Evolutionary conservation across 352 stramenopile genomes (phyloP), one percentile per base, ranked within the genome.

Genomic region (Phytophthora tentaculata): DNA sequence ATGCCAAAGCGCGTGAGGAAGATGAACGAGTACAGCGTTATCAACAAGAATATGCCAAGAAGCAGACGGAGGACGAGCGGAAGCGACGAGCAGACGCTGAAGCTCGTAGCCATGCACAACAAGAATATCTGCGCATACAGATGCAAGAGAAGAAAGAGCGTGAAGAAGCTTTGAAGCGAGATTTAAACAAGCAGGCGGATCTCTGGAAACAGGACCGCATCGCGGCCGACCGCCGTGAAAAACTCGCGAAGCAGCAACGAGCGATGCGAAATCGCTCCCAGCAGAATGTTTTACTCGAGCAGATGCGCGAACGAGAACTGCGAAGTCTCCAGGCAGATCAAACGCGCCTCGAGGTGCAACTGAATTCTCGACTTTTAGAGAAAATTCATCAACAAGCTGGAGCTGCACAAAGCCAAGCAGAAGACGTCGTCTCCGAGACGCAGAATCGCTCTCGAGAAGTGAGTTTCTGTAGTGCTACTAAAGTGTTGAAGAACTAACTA

Each of bases 101-200:
- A 57, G 59, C 59, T 1, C 73, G 80, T 10, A 90, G 73, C 35
- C 54, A 58, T 2, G 43, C 71, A 16, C 87, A 93, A 58, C 79
- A 91, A 53, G 74, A 84, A 35, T 84, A 79, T 22, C 51, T 95
- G 5, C 67, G 73, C 12, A 45, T 81, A 43, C 84, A 95, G 50
- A 89, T 93, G 71, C 55, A 78, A 35, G 83, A 93, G 63, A 95
- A 95, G 66, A 81, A 77, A n/a, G 69, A 71, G 50, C 76, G 84
- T 2, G 87, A 95, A 54, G 52, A 74, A 19, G 72, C 63, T 16
- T 59, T 64, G 9, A 90, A 88, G 56, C 59, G 73, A 14, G 87
- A 95, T 16, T 64, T 91, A 19, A 79, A 91, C 77, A 92, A 90
- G 50, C 87, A 95, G 45, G 87, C 87, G 10, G 85, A 93, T 62